Percentiles rank a stretch among this genome's conserved stretches.
Evolutionary conservation across 2,329 filamentous ascomycete genomes (phyloP).

Genomic region (Pseudocercospora ulei): DNA sequence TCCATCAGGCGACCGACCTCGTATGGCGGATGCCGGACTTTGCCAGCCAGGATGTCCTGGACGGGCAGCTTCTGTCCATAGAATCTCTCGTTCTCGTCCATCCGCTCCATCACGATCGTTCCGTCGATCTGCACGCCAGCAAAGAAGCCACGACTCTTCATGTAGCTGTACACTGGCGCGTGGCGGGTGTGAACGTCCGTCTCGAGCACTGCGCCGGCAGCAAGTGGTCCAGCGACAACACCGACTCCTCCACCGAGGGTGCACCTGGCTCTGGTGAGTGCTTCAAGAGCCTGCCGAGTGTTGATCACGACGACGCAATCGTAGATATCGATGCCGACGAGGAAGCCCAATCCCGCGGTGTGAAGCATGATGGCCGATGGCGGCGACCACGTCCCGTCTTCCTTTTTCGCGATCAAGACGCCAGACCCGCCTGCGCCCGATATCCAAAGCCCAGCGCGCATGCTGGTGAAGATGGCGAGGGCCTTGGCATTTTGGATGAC

Average conservation of each 20-base stretch:
- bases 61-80: slow-evolving; percentile 59
- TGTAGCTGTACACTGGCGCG: slow-evolving; percentile 69
- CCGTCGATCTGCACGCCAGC: slow-evolving; percentile 80
- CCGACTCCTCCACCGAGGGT: slow-evolving; percentile 75
- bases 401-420: slow-evolving; percentile 70
- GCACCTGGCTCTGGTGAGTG: slow-evolving; percentile 68
- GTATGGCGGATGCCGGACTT: slow-evolving; percentile 48
- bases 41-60: slow-evolving; percentile 54
- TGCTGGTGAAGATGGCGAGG: slow-evolving; percentile 87
- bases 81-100: slow-evolving; percentile 80
- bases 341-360: slow-evolving; percentile 77
- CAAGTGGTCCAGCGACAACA: slow-evolving; percentile 65
- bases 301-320: slow-evolving; percentile 93
- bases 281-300: slow-evolving; percentile 69
- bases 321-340: slow-evolving; percentile 88
- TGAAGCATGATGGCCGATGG: slow-evolving; percentile 86
- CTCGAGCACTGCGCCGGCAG: slow-evolving; percentile 64
- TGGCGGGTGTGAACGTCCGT: slow-evolving; percentile 58
- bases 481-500: slow-evolving; percentile 85
- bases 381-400: slow-evolving; percentile 82
- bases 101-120: slow-evolving; percentile 73
- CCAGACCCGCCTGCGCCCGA: slow-evolving; percentile 86
- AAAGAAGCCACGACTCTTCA: slow-evolving; percentile 83
- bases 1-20: slow-evolving; percentile 58
- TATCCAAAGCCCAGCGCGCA: slow-evolving; percentile 86